Evolutionary conservation across 2,329 filamentous ascomycete species (phyloP).

Genomic region (Stagonosporopsis chrysanthemi): DNA sequence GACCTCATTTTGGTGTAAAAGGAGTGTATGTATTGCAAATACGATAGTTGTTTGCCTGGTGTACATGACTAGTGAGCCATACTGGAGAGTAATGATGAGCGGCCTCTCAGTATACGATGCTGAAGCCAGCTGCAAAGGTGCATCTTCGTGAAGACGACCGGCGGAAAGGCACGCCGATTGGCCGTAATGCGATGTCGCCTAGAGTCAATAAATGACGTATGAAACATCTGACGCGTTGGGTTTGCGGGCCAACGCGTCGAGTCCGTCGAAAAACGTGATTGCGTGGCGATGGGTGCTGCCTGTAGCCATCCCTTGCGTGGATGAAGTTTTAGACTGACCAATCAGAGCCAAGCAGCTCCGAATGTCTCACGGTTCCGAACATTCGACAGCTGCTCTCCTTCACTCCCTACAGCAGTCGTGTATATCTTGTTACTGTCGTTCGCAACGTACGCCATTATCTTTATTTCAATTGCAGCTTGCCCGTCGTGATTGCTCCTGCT

Average conservation of each 20-base stretch:
- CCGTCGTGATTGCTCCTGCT: constrained; percentile 11
- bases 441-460: constrained; percentile 19
- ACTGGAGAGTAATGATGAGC: too few relatives aligned
- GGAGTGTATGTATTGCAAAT: too few relatives aligned
- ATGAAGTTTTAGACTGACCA: constrained; percentile 10
- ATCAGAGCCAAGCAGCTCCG: constrained; percentile 4
- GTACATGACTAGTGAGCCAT: too few relatives aligned
- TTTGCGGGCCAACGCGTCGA: not conserved
- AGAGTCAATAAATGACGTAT: not conserved
- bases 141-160: not conserved
- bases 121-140: not conserved
- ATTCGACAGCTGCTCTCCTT: constrained; percentile 23
- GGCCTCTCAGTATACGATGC: not conserved
- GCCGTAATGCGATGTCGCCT: not conserved
- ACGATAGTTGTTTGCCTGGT: too few relatives aligned
- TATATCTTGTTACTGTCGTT: constrained; percentile 20
- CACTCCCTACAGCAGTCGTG: constrained; percentile 23
- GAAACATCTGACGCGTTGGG: constrained; percentile 5
- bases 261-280: constrained; percentile 17
- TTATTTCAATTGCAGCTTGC: constrained; percentile 23
- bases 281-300: constrained; percentile 20
- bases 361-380: constrained; percentile 30
- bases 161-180: not conserved
- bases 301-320: constrained; percentile 11
- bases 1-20: too few relatives aligned